Evolutionary conservation across 441 rosid genomes (phyloP).

Genomic region (Lepidium campestre): DNA sequence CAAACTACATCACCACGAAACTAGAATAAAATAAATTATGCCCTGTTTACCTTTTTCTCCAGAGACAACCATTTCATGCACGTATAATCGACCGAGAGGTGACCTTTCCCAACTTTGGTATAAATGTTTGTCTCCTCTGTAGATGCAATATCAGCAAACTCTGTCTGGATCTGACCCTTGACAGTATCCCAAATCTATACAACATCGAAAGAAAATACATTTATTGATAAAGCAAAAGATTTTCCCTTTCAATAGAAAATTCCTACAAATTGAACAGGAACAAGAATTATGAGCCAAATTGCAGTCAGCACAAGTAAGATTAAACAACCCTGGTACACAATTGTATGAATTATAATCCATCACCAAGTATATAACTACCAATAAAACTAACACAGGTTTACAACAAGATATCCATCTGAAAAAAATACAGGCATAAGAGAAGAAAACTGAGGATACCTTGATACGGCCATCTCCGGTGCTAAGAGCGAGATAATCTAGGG

Average conservation of each 20-base stretch:
- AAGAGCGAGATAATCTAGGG: slow-evolving; percentile 66
- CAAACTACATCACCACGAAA: background rate
- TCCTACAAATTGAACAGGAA: background rate
- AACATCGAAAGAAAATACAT: background rate
- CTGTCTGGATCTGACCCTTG: slow-evolving; percentile 73
- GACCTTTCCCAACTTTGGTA: slow-evolving; percentile 52
- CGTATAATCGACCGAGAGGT: slow-evolving; percentile 69
- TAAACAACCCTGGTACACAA: background rate
- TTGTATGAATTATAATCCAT: background rate
- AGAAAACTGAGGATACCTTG: slow-evolving; percentile 40
- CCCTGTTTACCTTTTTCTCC: slow-evolving; percentile 46
- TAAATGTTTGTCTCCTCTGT: slow-evolving; percentile 32
- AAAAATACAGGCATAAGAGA: background rate
- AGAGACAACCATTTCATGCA: slow-evolving; percentile 81
- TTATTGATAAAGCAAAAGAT: background rate
- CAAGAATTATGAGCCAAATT: background rate
- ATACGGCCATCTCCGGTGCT: slow-evolving; percentile 82
- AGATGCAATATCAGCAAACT: slow-evolving; percentile 66
- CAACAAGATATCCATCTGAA: background rate
- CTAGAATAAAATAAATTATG: background rate
- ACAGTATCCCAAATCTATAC: slow-evolving; percentile 81
- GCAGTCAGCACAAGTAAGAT: background rate
- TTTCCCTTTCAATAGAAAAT: background rate
- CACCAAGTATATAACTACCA: background rate
- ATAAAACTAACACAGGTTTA: background rate